These are phyloP conservation scores for Phytophthora agathidicida DNA, from an alignment of 352 stramenopile genomes.

Conservation along the genomic window DNA sequence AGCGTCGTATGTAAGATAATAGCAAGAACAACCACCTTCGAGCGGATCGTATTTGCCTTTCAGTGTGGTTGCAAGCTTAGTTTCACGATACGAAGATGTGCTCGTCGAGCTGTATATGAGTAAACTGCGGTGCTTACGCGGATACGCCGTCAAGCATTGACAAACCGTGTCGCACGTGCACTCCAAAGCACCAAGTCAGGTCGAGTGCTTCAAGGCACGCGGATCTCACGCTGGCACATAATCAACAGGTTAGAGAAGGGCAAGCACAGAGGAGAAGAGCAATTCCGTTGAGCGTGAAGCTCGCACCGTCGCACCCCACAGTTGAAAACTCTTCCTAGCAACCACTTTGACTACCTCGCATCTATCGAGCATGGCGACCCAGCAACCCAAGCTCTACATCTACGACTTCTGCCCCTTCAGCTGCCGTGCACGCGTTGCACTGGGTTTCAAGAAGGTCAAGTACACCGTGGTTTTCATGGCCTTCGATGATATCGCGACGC, in stretches of 20 bases:
- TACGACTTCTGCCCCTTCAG: conserved; percentile 59
- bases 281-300: no score
- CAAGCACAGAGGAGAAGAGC: no score
- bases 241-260: background rate
- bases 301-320: background rate
- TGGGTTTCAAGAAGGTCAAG: conserved; percentile 48
- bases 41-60: no score
- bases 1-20: no score
- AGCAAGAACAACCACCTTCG: no score
- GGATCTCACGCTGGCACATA: background rate
- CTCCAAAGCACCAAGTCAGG: background rate
- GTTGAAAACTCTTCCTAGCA: background rate
- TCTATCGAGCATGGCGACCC: background rate
- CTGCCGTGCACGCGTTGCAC: conserved; percentile 30
- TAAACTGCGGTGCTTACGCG: background rate
- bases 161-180: background rate
- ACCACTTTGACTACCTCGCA: background rate
- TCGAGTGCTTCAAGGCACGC: background rate
- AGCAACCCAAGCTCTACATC: conserved; percentile 45
- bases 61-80: no score
- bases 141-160: background rate
- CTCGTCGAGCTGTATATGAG: no score
- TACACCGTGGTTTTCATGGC: conserved; percentile 45
- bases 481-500: conserved; percentile 53
- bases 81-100: no score